Conservation (phyloP, 441 rosid species). For the Euphorbia corollata region DNA sequence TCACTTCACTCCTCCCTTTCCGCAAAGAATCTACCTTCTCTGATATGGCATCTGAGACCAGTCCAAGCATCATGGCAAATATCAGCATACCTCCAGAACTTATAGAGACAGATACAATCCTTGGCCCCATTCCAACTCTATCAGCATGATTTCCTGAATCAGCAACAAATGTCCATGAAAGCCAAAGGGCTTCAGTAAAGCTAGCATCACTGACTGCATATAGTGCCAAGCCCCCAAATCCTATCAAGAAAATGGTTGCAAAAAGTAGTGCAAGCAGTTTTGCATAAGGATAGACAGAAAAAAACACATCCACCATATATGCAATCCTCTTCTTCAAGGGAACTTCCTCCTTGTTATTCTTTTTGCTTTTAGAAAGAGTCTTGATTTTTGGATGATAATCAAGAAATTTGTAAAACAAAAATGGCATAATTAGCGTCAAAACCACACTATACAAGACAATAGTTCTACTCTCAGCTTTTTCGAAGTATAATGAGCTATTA, state of each 20-base stretch:
- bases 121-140: slow-evolving; percentile 63
- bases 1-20: slow-evolving; percentile 92
- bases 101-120: slow-evolving; percentile 81
- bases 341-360: slow-evolving; percentile 56
- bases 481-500: slow-evolving; percentile 25
- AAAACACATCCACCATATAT: slow-evolving; percentile 75
- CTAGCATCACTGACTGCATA: slow-evolving; percentile 32
- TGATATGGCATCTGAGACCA: slow-evolving; percentile 87
- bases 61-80: slow-evolving; percentile 96
- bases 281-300: slow-evolving; percentile 82
- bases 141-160: slow-evolving; percentile 91
- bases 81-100: slow-evolving; percentile 93
- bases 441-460: slow-evolving; percentile 54
- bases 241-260: slow-evolving; percentile 77
- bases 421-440: slow-evolving; percentile 48
- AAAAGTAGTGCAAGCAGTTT: slow-evolving; percentile 84
- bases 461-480: slow-evolving; percentile 47
- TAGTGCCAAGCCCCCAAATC: slow-evolving; percentile 68
- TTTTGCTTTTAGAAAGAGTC: slow-evolving; percentile 39
- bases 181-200: slow-evolving; percentile 84
- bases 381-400: slow-evolving; percentile 56
- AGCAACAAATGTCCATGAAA: slow-evolving; percentile 85
- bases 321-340: slow-evolving; percentile 90
- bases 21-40: slow-evolving; percentile 85
- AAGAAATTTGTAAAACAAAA: slow-evolving; percentile 60